Conservation (phyloP, 177 flowering plant species). For the Tripterygium wilfordii region DNA sequence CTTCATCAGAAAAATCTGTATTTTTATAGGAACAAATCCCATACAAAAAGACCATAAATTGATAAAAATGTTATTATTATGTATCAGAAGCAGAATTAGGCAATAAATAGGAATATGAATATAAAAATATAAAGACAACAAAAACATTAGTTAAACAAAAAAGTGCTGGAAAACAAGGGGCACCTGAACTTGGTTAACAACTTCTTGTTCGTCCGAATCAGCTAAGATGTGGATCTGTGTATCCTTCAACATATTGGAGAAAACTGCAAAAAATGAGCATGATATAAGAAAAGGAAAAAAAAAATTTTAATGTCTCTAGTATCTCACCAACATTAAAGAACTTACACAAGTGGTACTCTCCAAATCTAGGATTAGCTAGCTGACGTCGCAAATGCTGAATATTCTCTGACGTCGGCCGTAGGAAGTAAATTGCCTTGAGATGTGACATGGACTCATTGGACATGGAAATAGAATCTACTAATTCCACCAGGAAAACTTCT, state of each 20-base stretch:
- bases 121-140: too few relatives aligned
- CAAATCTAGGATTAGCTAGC: slow-evolving; percentile 78
- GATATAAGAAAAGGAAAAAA: not conserved
- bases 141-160: too few relatives aligned
- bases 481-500: slow-evolving; percentile 90
- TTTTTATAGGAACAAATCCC: too few relatives aligned
- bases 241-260: slow-evolving; percentile 86
- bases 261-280: slow-evolving; percentile 47
- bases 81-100: too few relatives aligned
- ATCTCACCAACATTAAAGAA: too few relatives aligned
- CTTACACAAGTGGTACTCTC: slow-evolving; percentile 94
- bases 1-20: too few relatives aligned
- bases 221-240: slow-evolving; percentile 86
- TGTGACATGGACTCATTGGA: slow-evolving; percentile 89
- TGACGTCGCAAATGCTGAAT: slow-evolving; percentile 73
- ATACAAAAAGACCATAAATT: too few relatives aligned
- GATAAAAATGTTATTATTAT: too few relatives aligned
- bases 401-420: slow-evolving; percentile 79
- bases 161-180: not conserved
- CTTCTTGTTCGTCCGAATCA: slow-evolving; percentile 94
- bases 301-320: not conserved
- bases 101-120: too few relatives aligned
- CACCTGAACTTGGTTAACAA: slow-evolving; percentile 95
- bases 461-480: slow-evolving; percentile 66
- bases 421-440: slow-evolving; percentile 87